Evolutionary conservation across 495 filamentous ascomycete species (phyloP), one percentile per base, ranked within the genome.

Genomic region (Filosporella fistucella): DNA sequence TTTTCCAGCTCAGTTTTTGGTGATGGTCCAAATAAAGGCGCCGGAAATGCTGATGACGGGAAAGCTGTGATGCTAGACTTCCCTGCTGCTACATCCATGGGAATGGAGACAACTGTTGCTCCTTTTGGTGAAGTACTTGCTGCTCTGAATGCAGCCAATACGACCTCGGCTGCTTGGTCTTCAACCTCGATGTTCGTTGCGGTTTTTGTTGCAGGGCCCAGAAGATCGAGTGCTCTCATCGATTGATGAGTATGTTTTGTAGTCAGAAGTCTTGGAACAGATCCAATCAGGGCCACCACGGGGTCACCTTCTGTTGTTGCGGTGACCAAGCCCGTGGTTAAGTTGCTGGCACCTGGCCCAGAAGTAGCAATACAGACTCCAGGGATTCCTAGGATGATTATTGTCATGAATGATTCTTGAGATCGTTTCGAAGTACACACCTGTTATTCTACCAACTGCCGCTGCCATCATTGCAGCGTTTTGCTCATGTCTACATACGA

Each of bases 81-180:
- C 5, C 23, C 16, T n/a, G 23, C 20, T 6, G 37, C 37, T 38
- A 68, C 51, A 33, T 68, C 65, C 45, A 65, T 60, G 9, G 65
- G 65, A 18, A 68, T 51, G n/a, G 61, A 58, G 9, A 68, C 47
- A 42, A 60, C 62, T 4, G 58, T 55, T 16, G 55, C 60, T 10
- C 65, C 65, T 17, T 62, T 55, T 0, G 63, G 65, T 14, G 46
- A 55, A 6, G 58, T 42, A 25, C 29, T 48, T 12, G 66, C 66
- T 1, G 56, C 55, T 13, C 66, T 52, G 50, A 69, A 67, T 17
- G 61, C 62, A 9, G 58, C 54, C 12, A 66, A 57, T 36, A 69
- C 54, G 26, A 66, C 60, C 49, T 69, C 66, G 28, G 64, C 61
- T 12, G 62, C 60, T 50, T 67, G 66, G 37, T 69, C 63, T 30